Conservation (phyloP, 1,284 basidiomycete species). For the Pascua sp. region DNA sequence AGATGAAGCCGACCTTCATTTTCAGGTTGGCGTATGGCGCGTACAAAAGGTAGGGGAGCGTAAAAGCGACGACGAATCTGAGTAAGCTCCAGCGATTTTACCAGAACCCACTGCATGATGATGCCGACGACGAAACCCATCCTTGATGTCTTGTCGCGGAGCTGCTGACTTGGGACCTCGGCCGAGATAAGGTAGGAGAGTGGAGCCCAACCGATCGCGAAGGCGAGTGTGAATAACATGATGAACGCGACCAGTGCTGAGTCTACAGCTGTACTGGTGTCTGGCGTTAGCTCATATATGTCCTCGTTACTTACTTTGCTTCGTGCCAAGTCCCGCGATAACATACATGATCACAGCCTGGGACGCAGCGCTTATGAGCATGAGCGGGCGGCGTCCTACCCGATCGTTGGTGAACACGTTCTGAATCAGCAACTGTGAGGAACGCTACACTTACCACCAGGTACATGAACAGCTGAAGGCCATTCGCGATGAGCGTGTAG, state of each 20-base stretch:
- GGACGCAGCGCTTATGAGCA: constrained; percentile 5
- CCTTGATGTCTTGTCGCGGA: constrained; percentile 8
- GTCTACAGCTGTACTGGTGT: constrained; percentile 7
- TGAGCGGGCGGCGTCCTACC: constrained; percentile 18
- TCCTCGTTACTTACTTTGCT: background rate
- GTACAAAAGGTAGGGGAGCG: constrained; percentile 11
- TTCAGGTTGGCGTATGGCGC: constrained; percentile 1
- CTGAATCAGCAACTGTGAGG: background rate
- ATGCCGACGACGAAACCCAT: constrained; percentile 1
- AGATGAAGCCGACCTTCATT: constrained; percentile 7
- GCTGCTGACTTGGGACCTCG: background rate
- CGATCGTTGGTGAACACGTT: constrained; percentile 6
- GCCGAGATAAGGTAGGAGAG: constrained; percentile 5
- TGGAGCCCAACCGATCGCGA: constrained; percentile 7
- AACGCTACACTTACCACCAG: background rate
- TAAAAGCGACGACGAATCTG: constrained; percentile 14
- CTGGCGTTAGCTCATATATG: background rate
- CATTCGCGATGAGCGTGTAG: constrained; percentile 14
- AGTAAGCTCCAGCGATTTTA: background rate
- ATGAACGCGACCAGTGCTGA: constrained; percentile 9
- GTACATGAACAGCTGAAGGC: constrained; percentile 5
- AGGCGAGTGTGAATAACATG: constrained; percentile 8
- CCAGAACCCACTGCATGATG: background rate
- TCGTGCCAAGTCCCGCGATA: constrained; percentile 13
- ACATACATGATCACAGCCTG: constrained; percentile 9